Percentiles rank a stretch among this genome's conserved stretches.
Conservation (phyloP, 2,329 filamentous ascomycete species). For the Scytalidium sp. region DNA sequence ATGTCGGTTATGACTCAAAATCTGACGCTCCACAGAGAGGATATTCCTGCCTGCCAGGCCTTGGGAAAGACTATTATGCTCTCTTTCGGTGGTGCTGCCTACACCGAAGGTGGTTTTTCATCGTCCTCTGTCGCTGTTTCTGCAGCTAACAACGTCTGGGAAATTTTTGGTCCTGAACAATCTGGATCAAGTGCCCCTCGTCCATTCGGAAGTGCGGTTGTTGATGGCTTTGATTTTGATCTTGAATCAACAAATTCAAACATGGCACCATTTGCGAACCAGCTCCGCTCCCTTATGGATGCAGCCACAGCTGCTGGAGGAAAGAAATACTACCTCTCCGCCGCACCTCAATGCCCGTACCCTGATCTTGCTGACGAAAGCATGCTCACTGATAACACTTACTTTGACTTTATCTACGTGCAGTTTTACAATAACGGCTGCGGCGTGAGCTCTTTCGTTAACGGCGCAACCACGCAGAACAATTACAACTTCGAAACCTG, state of each 20-base stretch:
- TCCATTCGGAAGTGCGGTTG: conserved; percentile 61
- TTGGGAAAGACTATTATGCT: conserved; percentile 67
- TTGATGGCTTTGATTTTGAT: conserved; percentile 78
- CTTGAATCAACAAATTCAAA: conserved; percentile 60
- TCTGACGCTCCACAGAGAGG: conserved; percentile 25
- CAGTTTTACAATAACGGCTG: conserved; percentile 53
- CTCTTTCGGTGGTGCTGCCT: conserved; percentile 69
- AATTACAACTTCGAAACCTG: conserved; percentile 62
- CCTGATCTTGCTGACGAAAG: conserved; percentile 58
- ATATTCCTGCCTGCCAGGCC: conserved; percentile 59
- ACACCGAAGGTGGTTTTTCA: conserved; percentile 64
- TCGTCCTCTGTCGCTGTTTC: conserved; percentile 47
- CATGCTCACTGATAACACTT: conserved; percentile 51
- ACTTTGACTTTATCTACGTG: conserved; percentile 36
- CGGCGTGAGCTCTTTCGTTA: conserved; percentile 49
- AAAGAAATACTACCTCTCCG: conserved; percentile 58
- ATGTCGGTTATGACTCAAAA: not conserved
- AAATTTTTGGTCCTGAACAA: conserved; percentile 61
- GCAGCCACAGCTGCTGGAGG: conserved; percentile 32
- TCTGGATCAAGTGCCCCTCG: conserved; percentile 46
- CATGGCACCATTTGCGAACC: conserved; percentile 57
- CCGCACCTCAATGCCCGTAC: conserved; percentile 66
- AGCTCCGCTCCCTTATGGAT: conserved; percentile 55
- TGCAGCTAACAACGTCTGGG: conserved; percentile 64
- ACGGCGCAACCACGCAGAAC: conserved; percentile 40